Base-by-base conservation (phyloP, 257 asterid species). In the Gentiana dahurica region DNA sequence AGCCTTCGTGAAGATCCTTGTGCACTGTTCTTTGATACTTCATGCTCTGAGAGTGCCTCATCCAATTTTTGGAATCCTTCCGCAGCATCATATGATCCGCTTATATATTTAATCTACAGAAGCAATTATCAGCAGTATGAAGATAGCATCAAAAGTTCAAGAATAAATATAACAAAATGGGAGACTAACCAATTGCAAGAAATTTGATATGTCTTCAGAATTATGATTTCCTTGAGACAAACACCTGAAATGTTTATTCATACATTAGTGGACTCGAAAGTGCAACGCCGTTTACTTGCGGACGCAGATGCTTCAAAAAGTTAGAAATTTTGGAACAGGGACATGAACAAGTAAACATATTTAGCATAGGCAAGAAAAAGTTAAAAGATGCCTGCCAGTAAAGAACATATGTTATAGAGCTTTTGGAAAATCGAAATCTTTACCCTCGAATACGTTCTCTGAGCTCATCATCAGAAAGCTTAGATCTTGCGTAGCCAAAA, bases 401-500 rank as follows among this genome's bases (percentile, higher is more conserved):
- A 32, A 51, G 10, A 7, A 38, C 36, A 49, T 3, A 39, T 39
- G 45, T 39, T 39, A 8, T 39, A 4, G 38, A 10, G 13, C 49
- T 58, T 35, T 51, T 24, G 24, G 41, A 38, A 36, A 35, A 49
- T 64, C 5, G 56, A 55, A 24, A 51, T 41, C 83, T 74, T 24
- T 73, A 92, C 99, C 95, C 95, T 56, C 66, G 75, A 68, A 92
- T 79, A 51, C 95, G 91, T 68, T 80, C 75, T 68, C 95, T 85
- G 71, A 92, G 68, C 54, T 88, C 95, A 32, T 79, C 79, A 39
- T 85, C 95, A 33, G 95, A 64, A 66, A 92, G 84, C 79, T 86
- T 88, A 62, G 94, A 80, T 79, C 99, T 81, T 67, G 99, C 95
- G 66, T 92, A 92, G 12, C 99, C 99, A 64, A 92, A 92, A 70